Conservation (phyloP, 2,329 filamentous ascomycete genomes). For the Samsoniella hepiali region DNA sequence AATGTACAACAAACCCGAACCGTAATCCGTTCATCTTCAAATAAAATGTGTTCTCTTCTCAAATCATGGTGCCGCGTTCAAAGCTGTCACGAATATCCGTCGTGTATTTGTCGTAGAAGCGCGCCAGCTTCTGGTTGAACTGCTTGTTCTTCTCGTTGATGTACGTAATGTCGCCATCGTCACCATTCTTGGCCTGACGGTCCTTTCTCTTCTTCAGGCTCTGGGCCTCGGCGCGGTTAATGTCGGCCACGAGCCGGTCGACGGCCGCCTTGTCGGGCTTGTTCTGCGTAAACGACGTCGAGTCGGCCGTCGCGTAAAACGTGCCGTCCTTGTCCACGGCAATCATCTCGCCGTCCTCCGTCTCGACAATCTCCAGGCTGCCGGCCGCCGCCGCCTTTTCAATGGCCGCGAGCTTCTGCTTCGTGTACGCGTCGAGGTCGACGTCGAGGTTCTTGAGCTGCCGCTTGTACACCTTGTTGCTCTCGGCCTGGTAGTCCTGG, state of each 20-base stretch:
- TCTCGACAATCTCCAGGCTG: conserved; percentile 89
- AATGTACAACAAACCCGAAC: conserved; percentile 30
- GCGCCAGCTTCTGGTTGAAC: conserved; percentile 94
- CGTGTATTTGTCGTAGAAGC: conserved; percentile 99
- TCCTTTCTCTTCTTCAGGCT: conserved; percentile 83
- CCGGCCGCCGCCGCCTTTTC: conserved; percentile 81
- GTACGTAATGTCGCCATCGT: conserved; percentile 90
- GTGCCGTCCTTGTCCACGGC: conserved; percentile 87
- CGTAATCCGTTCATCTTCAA: background rate
- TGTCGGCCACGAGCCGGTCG: conserved; percentile 80
- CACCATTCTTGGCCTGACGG: conserved; percentile 71
- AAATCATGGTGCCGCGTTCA: conserved; percentile 95
- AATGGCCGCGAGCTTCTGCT: conserved; percentile 79
- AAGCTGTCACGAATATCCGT: conserved; percentile 96
- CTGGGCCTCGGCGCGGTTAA: conserved; percentile 84
- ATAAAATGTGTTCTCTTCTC: conserved; percentile 28
- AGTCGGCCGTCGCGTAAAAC: conserved; percentile 87
- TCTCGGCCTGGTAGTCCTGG: conserved; percentile 82
- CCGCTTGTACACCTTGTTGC: conserved; percentile 89
- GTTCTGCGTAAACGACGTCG: conserved; percentile 75
- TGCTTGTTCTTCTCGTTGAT: conserved; percentile 99
- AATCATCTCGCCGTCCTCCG: conserved; percentile 89
- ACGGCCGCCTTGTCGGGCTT: conserved; percentile 84
- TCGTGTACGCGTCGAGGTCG: conserved; percentile 80
- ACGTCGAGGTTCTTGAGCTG: conserved; percentile 76